A percentile compares a stretch with the other conserved stretches of the same genome.
These are phyloP conservation scores for Aspergillus fumigatus DNA, from an alignment of 2,329 filamentous ascomycete genomes.

Conservation along the genomic window DNA sequence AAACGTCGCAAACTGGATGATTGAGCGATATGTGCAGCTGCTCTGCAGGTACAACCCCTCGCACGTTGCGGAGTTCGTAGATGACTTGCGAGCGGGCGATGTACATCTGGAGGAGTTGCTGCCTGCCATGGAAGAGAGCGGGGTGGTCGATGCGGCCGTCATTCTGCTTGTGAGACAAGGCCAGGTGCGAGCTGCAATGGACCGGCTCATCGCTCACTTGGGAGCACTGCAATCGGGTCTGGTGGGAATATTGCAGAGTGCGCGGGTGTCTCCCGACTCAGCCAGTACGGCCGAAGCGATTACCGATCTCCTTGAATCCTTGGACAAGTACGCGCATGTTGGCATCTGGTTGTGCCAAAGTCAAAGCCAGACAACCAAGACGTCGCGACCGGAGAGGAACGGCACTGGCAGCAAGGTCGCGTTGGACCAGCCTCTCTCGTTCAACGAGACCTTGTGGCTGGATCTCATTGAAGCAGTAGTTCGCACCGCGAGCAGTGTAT, in stretches of 20 bases:
- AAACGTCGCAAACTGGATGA: constrained; percentile 54
- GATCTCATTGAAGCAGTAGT: constrained; percentile 61
- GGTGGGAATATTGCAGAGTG: constrained; percentile 64
- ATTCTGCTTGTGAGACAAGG: constrained; percentile 87
- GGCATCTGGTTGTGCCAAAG: constrained; percentile 94
- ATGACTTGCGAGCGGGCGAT: constrained; percentile 69
- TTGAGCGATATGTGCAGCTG: constrained; percentile 81
- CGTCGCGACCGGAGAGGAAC: constrained; percentile 27
- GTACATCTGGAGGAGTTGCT: constrained; percentile 75
- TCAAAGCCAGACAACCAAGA: constrained; percentile 61
- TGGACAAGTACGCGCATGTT: constrained; percentile 87
- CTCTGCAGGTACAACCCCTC: constrained; percentile 82
- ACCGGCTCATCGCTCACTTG: constrained; percentile 75
- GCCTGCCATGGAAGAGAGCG: constrained; percentile 81
- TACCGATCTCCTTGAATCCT: constrained; percentile 66
- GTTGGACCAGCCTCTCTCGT: constrained; percentile 53
- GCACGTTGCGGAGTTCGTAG: constrained; percentile 82
- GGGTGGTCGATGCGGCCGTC: constrained; percentile 88
- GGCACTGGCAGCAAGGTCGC: constrained; percentile 39
- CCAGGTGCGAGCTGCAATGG: constrained; percentile 76
- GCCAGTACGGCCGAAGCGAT: constrained; percentile 61
- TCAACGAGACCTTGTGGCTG: constrained; percentile 63
- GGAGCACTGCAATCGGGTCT: constrained; percentile 74
- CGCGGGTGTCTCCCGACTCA: constrained; percentile 53
- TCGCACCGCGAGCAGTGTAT: constrained; percentile 59